Base-by-base conservation (phyloP, 2,329 filamentous ascomycete genomes). In the Alternaria gaisen region DNA sequence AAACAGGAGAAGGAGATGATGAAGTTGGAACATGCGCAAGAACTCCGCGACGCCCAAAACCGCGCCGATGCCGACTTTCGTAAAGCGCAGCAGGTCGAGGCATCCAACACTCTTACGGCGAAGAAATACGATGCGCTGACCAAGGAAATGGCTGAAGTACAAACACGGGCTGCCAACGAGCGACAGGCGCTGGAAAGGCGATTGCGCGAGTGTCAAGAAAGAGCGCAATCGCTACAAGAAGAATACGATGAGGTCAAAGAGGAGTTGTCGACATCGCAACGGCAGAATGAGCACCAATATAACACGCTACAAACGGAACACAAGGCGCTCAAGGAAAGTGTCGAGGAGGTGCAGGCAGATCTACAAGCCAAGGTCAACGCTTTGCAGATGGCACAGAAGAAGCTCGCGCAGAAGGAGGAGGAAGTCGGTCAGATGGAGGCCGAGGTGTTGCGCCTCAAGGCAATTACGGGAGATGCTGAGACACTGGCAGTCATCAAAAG, bases 11-110 rank as follows among this genome's bases (percentile, higher is more conserved):
- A 91, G 69, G 93, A 97, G 59, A 86, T 97, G 71, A 83, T 89
- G 48, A 85, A 88, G 10, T 84, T 97, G 16, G 89, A 92, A 63
- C 91, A 95, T 69, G 90, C 93, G 66, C 91, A 92, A 70, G 94
- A 97, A 72, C 79, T 97, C 22, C 88, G 94, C 63, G 93, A 97
- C 57, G 85, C 90, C 2, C 89, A 92, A 67, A 85, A 89, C 48
- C 91, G 90, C 64, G 91, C 92, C n/a, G 93, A 97, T 71, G 90
- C 92, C 9, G 94, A 97, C 73, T 93, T 91, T 72, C 90, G 92
- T 71, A 86, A 86, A 65, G 84, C 86, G 32, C 85, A 87, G 77
- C 84, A 85, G 52, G 84, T 86, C 14, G 87, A 89, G 72, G 81
- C 81, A 28, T 80, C 80, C 24, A 81, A 79, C 60, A 81, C 83